These are phyloP conservation scores for Pyrus pyrifolia DNA, from an alignment of 306 rosid genomes.

Conservation along the genomic window DNA sequence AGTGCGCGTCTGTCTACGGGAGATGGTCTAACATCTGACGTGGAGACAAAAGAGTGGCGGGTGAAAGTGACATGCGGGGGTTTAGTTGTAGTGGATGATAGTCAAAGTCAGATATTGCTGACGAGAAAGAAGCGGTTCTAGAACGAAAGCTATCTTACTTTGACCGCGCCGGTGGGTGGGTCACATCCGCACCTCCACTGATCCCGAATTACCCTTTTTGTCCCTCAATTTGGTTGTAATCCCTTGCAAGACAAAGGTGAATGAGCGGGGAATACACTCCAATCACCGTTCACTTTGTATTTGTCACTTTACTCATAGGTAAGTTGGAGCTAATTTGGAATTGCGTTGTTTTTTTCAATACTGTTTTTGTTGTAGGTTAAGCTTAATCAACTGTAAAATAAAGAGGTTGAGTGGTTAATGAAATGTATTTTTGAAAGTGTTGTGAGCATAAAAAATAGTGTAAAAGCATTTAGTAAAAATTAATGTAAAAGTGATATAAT, in stretches of 20 bases:
- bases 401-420: no score
- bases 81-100: neutral
- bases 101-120: constrained; percentile 36
- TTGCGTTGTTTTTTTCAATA: no score
- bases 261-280: no score
- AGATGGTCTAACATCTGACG: neutral
- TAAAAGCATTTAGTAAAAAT: no score
- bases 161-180: constrained; percentile 28
- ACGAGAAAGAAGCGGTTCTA: constrained; percentile 16
- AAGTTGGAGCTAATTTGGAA: no score
- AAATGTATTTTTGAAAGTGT: no score
- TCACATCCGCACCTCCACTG: constrained; percentile 14
- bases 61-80: neutral
- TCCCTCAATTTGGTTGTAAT: neutral
- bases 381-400: no score
- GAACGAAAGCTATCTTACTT: constrained; percentile 12
- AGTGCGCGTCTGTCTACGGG: neutral
- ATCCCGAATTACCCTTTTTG: neutral
- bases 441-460: no score
- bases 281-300: neutral
- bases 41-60: neutral
- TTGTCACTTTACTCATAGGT: neutral
- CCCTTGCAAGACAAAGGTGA: neutral
- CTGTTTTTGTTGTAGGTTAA: no score
- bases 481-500: no score